Conservation (phyloP, 1,284 basidiomycete species). For the Vanrija humicola region DNA sequence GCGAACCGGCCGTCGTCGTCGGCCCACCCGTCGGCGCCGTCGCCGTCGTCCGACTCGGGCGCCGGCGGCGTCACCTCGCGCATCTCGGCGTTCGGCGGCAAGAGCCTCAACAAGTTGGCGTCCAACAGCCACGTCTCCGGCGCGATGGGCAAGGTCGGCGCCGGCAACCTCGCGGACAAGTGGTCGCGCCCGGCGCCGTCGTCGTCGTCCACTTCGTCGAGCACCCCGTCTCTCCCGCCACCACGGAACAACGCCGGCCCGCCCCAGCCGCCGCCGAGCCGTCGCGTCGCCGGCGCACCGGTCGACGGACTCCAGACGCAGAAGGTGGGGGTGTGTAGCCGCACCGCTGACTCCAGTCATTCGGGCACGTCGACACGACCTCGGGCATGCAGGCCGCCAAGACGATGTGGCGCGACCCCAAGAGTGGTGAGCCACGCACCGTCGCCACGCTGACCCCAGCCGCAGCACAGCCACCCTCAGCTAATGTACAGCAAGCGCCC, state of each 20-base stretch:
- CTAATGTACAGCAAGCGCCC: constrained; percentile 12
- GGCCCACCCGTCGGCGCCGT: neutral
- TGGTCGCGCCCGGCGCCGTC: neutral
- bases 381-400: constrained; percentile 31
- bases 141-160: constrained; percentile 21
- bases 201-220: too few relatives aligned
- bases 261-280: neutral
- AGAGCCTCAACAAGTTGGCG: constrained; percentile 12
- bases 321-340: neutral
- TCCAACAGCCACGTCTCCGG: constrained; percentile 13
- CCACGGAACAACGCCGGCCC: neutral
- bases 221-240: too few relatives aligned
- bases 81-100: constrained; percentile 12
- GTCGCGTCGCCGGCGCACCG: too few relatives aligned
- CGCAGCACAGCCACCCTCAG: constrained; percentile 11
- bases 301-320: neutral
- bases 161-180: constrained; percentile 8
- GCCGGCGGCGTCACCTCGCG: neutral
- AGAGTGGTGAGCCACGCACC: constrained; percentile 20
- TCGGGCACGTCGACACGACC: constrained; percentile 35
- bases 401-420: constrained; percentile 39
- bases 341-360: constrained; percentile 14
- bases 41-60: neutral
- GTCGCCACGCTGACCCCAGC: neutral
- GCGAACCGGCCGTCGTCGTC: too few relatives aligned